phyloP scores from a whole-genome alignment of 306 rosid genomes.

The Echinosophora koreensis region DNA sequence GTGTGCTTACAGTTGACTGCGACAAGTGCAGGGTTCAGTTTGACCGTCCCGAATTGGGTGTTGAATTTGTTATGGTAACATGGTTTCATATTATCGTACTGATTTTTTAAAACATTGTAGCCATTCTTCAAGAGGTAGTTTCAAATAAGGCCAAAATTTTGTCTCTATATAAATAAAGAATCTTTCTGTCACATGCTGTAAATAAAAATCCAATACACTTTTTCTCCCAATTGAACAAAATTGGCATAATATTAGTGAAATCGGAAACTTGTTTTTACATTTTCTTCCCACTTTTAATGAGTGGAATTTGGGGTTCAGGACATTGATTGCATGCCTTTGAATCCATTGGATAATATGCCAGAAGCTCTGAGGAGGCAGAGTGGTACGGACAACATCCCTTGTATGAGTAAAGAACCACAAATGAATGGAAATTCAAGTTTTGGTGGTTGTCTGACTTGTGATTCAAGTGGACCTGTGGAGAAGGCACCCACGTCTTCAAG shows the following conservation, averaged over 20 bases:
- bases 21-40: slow-evolving; percentile 92
- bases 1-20: slow-evolving; percentile 88
- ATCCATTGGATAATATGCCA: slow-evolving; percentile 82
- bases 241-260: neutral
- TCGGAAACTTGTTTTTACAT: neutral
- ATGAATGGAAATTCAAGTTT: slow-evolving; percentile 55
- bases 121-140: slow-evolving; percentile 35
- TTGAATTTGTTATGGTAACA: slow-evolving; percentile 84
- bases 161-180: neutral
- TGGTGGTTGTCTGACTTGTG: slow-evolving; percentile 52
- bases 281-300: slow-evolving; percentile 17
- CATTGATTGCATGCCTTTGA: slow-evolving; percentile 89
- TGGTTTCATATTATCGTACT: slow-evolving; percentile 44
- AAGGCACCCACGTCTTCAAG: slow-evolving; percentile 52
- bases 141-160: slow-evolving; percentile 14
- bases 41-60: slow-evolving; percentile 86
- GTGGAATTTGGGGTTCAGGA: slow-evolving; percentile 56
- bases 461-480: slow-evolving; percentile 59
- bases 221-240: neutral
- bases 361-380: slow-evolving; percentile 70
- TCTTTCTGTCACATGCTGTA: slow-evolving; percentile 21
- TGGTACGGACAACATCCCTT: slow-evolving; percentile 52
- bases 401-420: slow-evolving; percentile 56
- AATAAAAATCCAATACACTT: neutral
- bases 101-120: slow-evolving; percentile 6